These are phyloP conservation scores for Antitrichia curtipendula DNA, from an alignment of 225 moss, liverwort and hornwort species.

Conservation along the genomic window DNA sequence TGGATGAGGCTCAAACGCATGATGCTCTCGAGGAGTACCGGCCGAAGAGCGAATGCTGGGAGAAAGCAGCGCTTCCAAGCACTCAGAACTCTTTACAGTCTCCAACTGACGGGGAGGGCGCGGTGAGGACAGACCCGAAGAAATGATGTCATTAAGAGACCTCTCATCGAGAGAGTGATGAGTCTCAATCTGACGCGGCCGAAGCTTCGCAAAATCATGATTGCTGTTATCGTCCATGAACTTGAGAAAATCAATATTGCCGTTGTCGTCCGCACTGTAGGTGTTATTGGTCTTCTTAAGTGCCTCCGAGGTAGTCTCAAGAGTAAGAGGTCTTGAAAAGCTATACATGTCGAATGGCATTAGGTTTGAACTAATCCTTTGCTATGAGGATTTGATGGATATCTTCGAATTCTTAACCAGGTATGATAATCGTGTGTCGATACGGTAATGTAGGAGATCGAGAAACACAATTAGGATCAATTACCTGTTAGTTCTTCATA, in stretches of 20 bases:
- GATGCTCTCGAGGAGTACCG: constrained; percentile 67
- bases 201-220: constrained; percentile 42
- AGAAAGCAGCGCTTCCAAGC: constrained; percentile 75
- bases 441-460: constrained; percentile 8
- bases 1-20: constrained; percentile 63
- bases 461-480: not conserved
- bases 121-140: constrained; percentile 51
- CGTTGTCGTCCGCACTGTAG: constrained; percentile 23
- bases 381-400: not conserved
- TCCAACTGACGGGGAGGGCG: constrained; percentile 75
- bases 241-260: constrained; percentile 37
- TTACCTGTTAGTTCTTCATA: not conserved
- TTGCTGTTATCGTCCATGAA: constrained; percentile 47
- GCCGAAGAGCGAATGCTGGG: constrained; percentile 46
- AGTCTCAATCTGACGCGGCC: constrained; percentile 48
- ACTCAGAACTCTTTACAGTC: constrained; percentile 94
- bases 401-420: not conserved
- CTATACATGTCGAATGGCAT: constrained; percentile 40
- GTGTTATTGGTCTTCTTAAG: constrained; percentile 2
- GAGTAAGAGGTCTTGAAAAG: constrained; percentile 26
- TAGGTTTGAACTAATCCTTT: not conserved
- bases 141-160: constrained; percentile 82
- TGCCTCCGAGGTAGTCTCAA: constrained; percentile 34
- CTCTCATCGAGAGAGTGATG: constrained; percentile 76
- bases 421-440: not conserved